Percentiles rank a stretch among this genome's conserved stretches.
phyloP scores from a whole-genome alignment of 148 eudicot genomes.

The Chenopodium quinoa region DNA sequence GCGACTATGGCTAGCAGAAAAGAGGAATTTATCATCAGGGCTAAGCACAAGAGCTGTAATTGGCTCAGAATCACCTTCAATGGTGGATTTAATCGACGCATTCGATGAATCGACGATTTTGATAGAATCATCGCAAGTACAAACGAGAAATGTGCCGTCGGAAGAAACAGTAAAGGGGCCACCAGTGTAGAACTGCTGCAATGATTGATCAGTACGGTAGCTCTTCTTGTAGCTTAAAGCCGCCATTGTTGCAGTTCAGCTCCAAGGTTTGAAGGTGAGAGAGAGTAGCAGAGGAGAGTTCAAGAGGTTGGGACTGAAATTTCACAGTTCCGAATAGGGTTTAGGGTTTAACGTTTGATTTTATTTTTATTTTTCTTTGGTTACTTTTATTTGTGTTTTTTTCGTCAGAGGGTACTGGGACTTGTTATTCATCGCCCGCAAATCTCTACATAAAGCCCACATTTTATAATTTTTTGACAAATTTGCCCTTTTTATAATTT shows the following conservation, averaged over 20 bases:
- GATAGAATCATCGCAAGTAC: conserved; percentile 73
- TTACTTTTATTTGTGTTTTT: no score
- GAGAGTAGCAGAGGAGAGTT: background rate
- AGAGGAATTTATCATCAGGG: conserved; percentile 61
- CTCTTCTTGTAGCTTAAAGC: conserved; percentile 57
- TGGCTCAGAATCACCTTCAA: conserved; percentile 76
- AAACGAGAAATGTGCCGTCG: conserved; percentile 69
- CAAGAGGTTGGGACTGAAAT: background rate
- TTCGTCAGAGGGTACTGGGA: no score
- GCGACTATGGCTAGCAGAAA: conserved; percentile 70
- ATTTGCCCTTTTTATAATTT: no score
- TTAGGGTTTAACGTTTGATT: no score
- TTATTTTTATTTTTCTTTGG: no score
- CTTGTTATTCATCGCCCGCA: no score
- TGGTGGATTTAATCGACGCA: conserved; percentile 60
- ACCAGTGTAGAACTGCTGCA: conserved; percentile 86
- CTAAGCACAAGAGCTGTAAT: conserved; percentile 69
- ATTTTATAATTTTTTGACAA: no score
- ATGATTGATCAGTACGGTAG: conserved; percentile 57
- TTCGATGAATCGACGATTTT: conserved; percentile 74
- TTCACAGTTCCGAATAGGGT: no score
- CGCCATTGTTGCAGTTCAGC: conserved; percentile 47
- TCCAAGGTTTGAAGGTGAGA: background rate
- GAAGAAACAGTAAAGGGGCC: conserved; percentile 77
- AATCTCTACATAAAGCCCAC: no score